Percentiles rank a stretch among this genome's conserved stretches.
Evolutionary conservation across 129 eudicot genomes (phyloP).

Genomic region (Cynara cardunculus): DNA sequence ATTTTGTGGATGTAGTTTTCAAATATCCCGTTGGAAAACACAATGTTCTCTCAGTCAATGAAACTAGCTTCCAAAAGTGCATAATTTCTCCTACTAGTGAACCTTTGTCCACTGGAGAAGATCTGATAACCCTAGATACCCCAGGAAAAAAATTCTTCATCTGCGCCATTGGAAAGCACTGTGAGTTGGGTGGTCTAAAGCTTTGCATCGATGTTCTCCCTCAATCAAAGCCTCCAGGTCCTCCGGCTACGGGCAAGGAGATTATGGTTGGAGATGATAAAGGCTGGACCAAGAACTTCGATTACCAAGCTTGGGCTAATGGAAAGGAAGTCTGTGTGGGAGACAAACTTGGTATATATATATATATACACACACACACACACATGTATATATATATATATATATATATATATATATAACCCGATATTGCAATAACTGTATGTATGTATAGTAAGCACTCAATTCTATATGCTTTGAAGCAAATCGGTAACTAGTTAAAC

Average conservation of each 20-base stretch:
- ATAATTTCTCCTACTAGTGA: not conserved
- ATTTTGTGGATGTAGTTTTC: constrained; percentile 7
- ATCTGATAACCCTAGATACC: not conserved
- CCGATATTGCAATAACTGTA: not conserved
- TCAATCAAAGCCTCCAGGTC: not conserved
- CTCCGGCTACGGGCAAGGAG: not conserved
- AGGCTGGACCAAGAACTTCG: constrained; percentile 24
- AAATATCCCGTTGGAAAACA: not conserved
- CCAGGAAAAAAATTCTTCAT: constrained; percentile 12
- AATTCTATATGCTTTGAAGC: not conserved
- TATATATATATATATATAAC: not conserved
- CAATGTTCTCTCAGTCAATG: constrained; percentile 2
- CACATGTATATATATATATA: not conserved
- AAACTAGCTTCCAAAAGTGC: not conserved
- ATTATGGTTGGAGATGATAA: constrained; percentile 22
- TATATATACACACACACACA: too few species aligned
- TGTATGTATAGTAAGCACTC: too few species aligned
- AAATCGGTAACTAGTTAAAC: not conserved
- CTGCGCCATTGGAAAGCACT: constrained; percentile 10
- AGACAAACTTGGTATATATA: constrained; percentile 19
- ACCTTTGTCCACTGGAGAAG: constrained; percentile 4
- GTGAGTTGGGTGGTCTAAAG: not conserved
- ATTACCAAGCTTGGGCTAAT: constrained; percentile 31
- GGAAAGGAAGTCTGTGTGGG: constrained; percentile 24
- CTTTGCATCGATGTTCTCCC: constrained; percentile 18